phyloP scores from a whole-genome alignment of 345 rosid species.

The Acer campestre region DNA sequence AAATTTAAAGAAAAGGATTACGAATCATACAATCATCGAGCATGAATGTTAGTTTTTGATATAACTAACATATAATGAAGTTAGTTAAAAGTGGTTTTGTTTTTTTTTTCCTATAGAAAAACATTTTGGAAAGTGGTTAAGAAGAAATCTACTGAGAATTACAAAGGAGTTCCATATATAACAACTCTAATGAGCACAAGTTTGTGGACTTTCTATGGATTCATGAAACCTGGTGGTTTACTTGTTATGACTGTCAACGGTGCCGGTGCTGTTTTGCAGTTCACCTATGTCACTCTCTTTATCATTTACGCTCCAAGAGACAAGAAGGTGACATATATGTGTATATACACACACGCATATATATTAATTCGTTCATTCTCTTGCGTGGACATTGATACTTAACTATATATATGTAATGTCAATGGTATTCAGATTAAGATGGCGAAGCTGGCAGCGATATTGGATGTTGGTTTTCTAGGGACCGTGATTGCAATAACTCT shows the following conservation, averaged over 20 bases:
- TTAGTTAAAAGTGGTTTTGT: too few species aligned
- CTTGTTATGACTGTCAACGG: conserved; percentile 57
- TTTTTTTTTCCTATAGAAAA: conserved; percentile 30
- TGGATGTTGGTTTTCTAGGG: conserved; percentile 54
- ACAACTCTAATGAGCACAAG: conserved; percentile 61
- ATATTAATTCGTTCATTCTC: background rate
- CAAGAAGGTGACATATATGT: conserved; percentile 36
- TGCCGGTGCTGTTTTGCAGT: conserved; percentile 49
- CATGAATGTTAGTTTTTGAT: too few species aligned
- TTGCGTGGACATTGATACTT: too few species aligned
- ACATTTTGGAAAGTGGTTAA: conserved; percentile 46
- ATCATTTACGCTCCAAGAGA: conserved; percentile 48
- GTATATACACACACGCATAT: background rate
- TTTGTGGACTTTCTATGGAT: conserved; percentile 66
- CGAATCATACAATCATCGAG: too few species aligned
- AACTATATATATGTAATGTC: too few species aligned
- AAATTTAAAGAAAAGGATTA: too few species aligned
- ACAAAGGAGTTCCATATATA: conserved; percentile 56
- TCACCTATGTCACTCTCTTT: conserved; percentile 48
- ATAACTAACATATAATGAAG: too few species aligned
- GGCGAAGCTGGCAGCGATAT: conserved; percentile 39
- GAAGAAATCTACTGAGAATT: conserved; percentile 58
- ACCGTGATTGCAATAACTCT: conserved; percentile 45
- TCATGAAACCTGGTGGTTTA: conserved; percentile 54
- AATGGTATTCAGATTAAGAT: conserved; percentile 40